Percentiles rank a stretch among this genome's conserved stretches.
These are phyloP conservation scores for Trichoderma hamatum DNA, from an alignment of 2,329 filamentous ascomycete genomes.

Conservation along the genomic window DNA sequence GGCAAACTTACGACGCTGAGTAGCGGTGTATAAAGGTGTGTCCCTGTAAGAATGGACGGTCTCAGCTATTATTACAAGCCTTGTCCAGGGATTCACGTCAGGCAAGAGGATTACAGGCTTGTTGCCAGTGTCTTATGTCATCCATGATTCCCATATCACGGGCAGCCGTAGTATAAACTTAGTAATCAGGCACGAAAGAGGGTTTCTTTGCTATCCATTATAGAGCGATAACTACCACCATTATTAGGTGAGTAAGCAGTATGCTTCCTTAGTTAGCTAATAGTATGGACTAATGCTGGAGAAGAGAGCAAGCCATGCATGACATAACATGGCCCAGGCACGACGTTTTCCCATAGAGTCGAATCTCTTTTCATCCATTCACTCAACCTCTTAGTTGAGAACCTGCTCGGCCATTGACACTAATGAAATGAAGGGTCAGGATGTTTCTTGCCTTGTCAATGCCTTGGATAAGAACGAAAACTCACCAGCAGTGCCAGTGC, in stretches of 20 bases:
- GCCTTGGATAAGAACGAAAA: slow-evolving; percentile 11
- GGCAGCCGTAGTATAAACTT: not conserved
- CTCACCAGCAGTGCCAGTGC: slow-evolving; percentile 77
- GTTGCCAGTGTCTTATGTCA: not conserved
- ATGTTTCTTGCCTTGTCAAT: slow-evolving; percentile 4
- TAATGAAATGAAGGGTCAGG: slow-evolving; percentile 30
- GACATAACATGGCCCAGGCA: not conserved
- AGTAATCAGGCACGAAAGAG: not conserved
- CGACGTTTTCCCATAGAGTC: not conserved
- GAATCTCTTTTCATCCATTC: not conserved
- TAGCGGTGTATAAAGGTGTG: not conserved
- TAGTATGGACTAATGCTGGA: not conserved
- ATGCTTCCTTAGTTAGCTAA: not conserved
- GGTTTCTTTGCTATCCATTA: not conserved
- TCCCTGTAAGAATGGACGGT: not conserved
- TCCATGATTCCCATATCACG: not conserved
- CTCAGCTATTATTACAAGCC: not conserved
- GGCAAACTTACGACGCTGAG: not conserved
- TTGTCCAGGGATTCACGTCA: not conserved
- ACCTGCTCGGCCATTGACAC: slow-evolving; percentile 58
- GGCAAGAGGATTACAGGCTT: not conserved
- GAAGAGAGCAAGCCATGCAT: not conserved
- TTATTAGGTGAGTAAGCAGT: not conserved
- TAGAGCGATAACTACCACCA: not conserved
- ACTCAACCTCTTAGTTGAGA: slow-evolving; percentile 36